Conservation (phyloP, 2,329 filamentous ascomycete genomes). For the Fusarium siculi region DNA sequence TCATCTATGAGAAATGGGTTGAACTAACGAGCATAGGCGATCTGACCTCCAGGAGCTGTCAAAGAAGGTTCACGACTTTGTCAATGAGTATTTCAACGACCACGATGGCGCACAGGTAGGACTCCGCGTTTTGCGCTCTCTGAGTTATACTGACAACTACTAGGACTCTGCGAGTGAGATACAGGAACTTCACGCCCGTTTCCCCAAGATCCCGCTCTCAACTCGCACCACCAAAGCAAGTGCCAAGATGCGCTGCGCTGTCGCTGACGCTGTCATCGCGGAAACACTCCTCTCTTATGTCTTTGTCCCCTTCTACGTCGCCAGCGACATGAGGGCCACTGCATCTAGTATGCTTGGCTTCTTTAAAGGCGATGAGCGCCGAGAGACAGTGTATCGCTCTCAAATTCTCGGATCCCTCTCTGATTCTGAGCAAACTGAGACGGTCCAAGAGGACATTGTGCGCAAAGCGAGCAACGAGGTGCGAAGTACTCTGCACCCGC, state of each 20-base stretch:
- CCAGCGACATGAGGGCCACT: conserved; percentile 17
- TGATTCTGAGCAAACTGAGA: conserved; percentile 30
- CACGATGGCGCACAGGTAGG: conserved; percentile 38
- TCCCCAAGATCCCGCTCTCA: conserved; percentile 43
- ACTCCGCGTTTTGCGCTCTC: accelerated
- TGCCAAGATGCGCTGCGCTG: conserved; percentile 44
- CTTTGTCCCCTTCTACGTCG: conserved; percentile 47
- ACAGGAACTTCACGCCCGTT: conserved; percentile 33
- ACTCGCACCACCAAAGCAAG: conserved; percentile 34
- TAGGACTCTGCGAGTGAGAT: conserved; percentile 40
- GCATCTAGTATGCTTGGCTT: conserved; percentile 38
- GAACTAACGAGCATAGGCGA: conserved; percentile 31
- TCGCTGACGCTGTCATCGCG: conserved; percentile 44
- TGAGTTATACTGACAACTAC: not conserved
- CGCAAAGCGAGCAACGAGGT: conserved; percentile 42
- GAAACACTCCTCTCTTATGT: conserved; percentile 39
- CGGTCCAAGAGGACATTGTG: conserved; percentile 40
- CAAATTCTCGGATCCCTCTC: conserved; percentile 42
- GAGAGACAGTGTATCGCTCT: conserved; percentile 43
- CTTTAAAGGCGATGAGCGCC: conserved; percentile 40
- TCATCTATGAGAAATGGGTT: accelerated
- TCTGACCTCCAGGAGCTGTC: conserved; percentile 39
- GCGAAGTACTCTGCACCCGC: conserved; percentile 29
- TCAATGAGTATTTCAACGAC: conserved; percentile 44
- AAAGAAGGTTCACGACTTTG: conserved; percentile 41